Conservation (phyloP, 1,139 yeast species). For the Blastobotrys raffinosifermentans region DNA sequence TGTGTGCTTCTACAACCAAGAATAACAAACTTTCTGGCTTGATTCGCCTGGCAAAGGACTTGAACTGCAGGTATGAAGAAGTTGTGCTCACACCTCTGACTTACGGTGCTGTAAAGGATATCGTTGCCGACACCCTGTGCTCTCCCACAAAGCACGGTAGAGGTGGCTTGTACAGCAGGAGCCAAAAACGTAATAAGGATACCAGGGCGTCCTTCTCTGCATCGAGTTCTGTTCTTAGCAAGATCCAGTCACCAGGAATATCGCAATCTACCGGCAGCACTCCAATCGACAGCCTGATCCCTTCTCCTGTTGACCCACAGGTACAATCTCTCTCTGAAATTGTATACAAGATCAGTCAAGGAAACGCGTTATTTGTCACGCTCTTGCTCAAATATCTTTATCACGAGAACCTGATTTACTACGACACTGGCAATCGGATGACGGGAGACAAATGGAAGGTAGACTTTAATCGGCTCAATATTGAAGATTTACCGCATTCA, state of each 20-base stretch:
- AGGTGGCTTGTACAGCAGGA: background rate
- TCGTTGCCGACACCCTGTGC: conserved; percentile 24
- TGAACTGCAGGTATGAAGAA: conserved; percentile 26
- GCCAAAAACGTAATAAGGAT: conserved; percentile 1
- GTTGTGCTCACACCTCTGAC: conserved; percentile 23
- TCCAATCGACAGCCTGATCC: conserved; percentile 2
- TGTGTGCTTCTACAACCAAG: conserved; percentile 23
- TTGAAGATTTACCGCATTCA: conserved; percentile 20
- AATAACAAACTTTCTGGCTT: conserved; percentile 10
- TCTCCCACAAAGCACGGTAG: conserved; percentile 9
- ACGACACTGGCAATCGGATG: conserved; percentile 18
- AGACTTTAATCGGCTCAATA: conserved; percentile 23
- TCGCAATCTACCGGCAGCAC: conserved; percentile 10
- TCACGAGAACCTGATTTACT: conserved; percentile 22
- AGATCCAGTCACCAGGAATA: conserved; percentile 2
- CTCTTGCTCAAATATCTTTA: conserved; percentile 22
- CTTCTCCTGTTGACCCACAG: conserved; percentile 19
- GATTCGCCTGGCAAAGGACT: conserved; percentile 21
- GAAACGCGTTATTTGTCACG: conserved; percentile 28
- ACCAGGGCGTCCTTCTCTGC: background rate
- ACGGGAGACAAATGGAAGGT: conserved; percentile 27
- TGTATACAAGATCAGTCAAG: conserved; percentile 25
- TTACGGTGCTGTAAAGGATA: conserved; percentile 25
- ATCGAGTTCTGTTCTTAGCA: conserved; percentile 1
- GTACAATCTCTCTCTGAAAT: conserved; percentile 26